Conservation (phyloP, 2,329 filamentous ascomycete species). For the Xenoacremonium recifei region DNA sequence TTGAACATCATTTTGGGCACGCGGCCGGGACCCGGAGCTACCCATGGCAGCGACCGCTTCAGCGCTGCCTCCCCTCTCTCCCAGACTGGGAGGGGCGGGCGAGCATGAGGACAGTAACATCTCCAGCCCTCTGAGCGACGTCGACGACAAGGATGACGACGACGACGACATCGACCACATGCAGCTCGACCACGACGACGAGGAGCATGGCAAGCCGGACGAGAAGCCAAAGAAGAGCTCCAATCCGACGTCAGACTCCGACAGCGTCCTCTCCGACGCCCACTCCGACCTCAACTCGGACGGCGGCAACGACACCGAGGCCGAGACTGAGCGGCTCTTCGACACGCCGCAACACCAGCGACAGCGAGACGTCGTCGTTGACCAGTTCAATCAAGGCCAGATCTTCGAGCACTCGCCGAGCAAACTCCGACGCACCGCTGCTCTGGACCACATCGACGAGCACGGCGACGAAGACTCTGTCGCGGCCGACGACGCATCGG, state of each 20-base stretch:
- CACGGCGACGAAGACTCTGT: slow-evolving; percentile 39
- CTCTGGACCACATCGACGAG: slow-evolving; percentile 34
- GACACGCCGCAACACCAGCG: slow-evolving; percentile 74
- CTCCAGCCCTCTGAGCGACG: slow-evolving; percentile 91
- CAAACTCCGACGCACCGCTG: slow-evolving; percentile 62
- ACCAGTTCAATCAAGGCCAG: slow-evolving; percentile 52
- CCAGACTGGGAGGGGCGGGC: slow-evolving; percentile 33
- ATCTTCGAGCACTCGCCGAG: slow-evolving; percentile 69
- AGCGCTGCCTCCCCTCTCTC: slow-evolving; percentile 48
- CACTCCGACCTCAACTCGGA: slow-evolving; percentile 39
- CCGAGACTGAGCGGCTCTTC: slow-evolving; percentile 90
- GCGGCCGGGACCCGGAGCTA: slow-evolving; percentile 15
- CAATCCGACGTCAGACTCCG: slow-evolving; percentile 41
- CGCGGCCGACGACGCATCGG: slow-evolving; percentile 41
- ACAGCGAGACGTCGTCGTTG: slow-evolving; percentile 60
- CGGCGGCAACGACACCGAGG: slow-evolving; percentile 68
- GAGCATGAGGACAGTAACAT: slow-evolving; percentile 66
- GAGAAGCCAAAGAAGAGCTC: slow-evolving; percentile 23
- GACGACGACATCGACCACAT: slow-evolving; percentile 66
- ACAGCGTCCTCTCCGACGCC: slow-evolving; percentile 57
- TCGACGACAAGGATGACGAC: slow-evolving; percentile 75
- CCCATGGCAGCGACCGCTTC: slow-evolving; percentile 55
- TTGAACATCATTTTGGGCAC: slow-evolving; percentile 11
- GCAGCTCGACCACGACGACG: slow-evolving; percentile 41
- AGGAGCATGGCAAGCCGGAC: slow-evolving; percentile 27